phyloP scores from a whole-genome alignment of 306 rosid species.

The Bauhinia variegata region DNA sequence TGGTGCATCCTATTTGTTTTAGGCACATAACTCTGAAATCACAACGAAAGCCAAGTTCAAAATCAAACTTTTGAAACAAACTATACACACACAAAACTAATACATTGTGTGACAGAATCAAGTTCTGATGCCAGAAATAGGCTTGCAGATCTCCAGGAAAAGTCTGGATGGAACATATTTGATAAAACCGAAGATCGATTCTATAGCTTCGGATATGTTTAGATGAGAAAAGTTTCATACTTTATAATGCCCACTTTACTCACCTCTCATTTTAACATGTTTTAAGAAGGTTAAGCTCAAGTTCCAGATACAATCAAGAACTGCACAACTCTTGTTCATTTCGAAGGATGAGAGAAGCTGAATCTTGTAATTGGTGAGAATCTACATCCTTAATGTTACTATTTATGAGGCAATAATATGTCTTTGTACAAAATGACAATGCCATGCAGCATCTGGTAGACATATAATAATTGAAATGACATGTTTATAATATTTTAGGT shows the following conservation, averaged over 20 bases:
- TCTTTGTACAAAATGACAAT: not conserved
- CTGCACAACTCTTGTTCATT: not conserved
- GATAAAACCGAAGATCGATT: not conserved
- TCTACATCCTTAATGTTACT: not conserved
- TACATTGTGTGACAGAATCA: no score
- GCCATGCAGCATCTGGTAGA: not conserved
- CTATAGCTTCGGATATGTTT: no score
- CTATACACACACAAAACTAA: no score
- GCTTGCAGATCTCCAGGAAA: no score
- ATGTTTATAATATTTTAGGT: not conserved
- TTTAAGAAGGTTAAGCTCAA: no score
- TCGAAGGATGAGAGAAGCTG: not conserved
- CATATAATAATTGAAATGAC: not conserved
- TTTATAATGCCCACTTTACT: no score
- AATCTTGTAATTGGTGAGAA: not conserved
- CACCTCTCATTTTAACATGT: no score
- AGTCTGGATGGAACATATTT: no score
- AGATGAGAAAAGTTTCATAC: no score
- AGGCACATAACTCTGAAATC: conserved; percentile 54
- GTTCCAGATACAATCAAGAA: not conserved
- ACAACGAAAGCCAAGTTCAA: conserved; percentile 10
- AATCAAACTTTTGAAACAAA: not conserved
- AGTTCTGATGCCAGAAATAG: no score
- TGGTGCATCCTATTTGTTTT: conserved; percentile 82
- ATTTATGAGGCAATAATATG: not conserved